Conservation (phyloP, 2,329 filamentous ascomycete species). For the Nemania sp. region DNA sequence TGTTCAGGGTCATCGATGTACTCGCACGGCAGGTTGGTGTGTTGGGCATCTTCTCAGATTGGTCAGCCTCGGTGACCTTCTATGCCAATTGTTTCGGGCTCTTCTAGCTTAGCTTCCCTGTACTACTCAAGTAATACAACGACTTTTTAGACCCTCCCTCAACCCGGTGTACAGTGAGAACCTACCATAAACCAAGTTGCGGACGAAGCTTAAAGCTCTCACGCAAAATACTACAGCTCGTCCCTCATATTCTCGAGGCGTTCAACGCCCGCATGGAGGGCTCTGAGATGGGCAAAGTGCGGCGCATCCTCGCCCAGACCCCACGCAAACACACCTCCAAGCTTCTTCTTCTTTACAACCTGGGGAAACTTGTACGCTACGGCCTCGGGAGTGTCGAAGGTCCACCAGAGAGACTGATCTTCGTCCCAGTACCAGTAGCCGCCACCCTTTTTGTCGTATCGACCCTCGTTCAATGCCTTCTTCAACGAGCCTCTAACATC, state of each 20-base stretch:
- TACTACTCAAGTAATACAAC: too few relatives aligned
- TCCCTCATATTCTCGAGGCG: constrained; percentile 29
- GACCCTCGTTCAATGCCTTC: constrained; percentile 30
- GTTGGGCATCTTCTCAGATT: constrained; percentile 67
- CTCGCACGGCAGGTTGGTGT: constrained; percentile 64
- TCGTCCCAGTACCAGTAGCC: constrained; percentile 40
- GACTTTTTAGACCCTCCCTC: too few relatives aligned
- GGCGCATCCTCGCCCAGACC: constrained; percentile 41
- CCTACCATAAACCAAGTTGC: too few relatives aligned
- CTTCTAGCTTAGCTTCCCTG: constrained; percentile 1
- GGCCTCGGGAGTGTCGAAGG: constrained; percentile 37
- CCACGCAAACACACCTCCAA: constrained; percentile 43
- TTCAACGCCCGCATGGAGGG: constrained; percentile 31
- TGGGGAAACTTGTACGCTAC: constrained; percentile 37
- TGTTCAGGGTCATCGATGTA: constrained; percentile 68
- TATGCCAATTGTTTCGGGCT: constrained; percentile 70
- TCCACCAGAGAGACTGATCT: constrained; percentile 39
- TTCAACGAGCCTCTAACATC: constrained; percentile 36
- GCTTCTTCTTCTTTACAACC: constrained; percentile 32
- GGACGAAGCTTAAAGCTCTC: too few relatives aligned
- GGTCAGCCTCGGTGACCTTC: constrained; percentile 69
- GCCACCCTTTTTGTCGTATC: constrained; percentile 36
- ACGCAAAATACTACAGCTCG: constrained; percentile 28
- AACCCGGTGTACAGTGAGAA: too few relatives aligned
- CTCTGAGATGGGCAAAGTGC: constrained; percentile 34